A percentile compares a stretch with the other conserved stretches of the same genome.
phyloP scores from a whole-genome alignment of 352 stramenopile genomes.

The Phytophthora rubi region DNA sequence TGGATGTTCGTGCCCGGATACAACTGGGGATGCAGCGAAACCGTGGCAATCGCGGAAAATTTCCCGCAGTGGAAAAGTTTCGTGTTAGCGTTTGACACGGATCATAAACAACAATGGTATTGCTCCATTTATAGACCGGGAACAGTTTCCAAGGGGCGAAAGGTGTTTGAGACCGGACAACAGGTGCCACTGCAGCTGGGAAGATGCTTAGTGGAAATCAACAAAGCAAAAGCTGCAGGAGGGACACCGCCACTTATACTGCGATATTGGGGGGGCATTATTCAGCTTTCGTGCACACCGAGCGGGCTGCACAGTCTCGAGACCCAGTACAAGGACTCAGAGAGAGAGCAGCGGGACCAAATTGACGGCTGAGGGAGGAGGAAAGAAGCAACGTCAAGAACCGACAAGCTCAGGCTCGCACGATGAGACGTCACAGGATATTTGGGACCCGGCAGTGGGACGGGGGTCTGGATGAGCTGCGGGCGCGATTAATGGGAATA shows the following conservation, averaged over 20 bases:
- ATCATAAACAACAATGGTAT: neutral
- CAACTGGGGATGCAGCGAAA: conserved; percentile 7
- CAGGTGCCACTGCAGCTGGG: neutral
- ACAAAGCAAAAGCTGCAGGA: neutral
- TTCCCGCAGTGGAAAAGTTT: neutral
- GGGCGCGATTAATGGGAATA: too few relatives aligned
- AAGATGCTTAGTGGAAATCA: neutral
- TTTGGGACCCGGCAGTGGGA: too few relatives aligned
- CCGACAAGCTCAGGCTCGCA: too few relatives aligned
- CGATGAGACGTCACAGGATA: too few relatives aligned
- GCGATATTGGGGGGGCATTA: too few relatives aligned
- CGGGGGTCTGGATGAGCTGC: too few relatives aligned
- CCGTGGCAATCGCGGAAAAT: neutral
- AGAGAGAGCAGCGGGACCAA: too few relatives aligned
- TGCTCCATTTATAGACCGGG: neutral
- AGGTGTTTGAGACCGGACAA: neutral
- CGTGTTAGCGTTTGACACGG: neutral
- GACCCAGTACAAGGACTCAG: neutral
- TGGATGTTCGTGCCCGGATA: neutral
- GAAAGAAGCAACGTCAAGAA: too few relatives aligned
- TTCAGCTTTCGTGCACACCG: too few relatives aligned
- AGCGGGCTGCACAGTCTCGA: too few relatives aligned
- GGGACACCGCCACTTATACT: too few relatives aligned
- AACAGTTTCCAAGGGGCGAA: neutral
- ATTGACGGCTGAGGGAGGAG: too few relatives aligned